Percentiles rank a stretch among this genome's conserved stretches.
Conservation (phyloP, 768 basidiomycete species). For the Phylloporus arenicola region DNA sequence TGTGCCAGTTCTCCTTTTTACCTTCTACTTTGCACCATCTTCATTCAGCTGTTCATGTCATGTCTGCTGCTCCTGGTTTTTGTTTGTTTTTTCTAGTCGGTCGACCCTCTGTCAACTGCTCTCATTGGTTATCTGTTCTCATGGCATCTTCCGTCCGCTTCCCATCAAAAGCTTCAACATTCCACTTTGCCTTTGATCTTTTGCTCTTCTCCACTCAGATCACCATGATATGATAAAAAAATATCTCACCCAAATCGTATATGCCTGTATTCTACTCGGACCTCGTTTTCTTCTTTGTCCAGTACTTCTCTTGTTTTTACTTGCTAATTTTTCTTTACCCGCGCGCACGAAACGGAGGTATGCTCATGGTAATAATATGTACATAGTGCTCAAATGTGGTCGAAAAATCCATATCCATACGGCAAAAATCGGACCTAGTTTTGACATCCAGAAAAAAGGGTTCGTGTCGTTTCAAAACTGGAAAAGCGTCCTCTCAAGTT, state of each 20-base stretch:
- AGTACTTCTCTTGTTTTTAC: neutral
- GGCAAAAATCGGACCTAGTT: neutral
- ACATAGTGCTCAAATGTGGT: conserved; percentile 12
- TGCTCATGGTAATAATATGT: conserved; percentile 19
- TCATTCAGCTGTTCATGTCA: conserved; percentile 18
- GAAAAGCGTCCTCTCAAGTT: conserved; percentile 3
- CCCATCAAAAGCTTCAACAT: neutral
- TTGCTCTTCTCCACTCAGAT: neutral
- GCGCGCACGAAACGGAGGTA: conserved; percentile 21
- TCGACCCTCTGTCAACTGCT: conserved; percentile 12
- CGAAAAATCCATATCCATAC: neutral
- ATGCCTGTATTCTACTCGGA: conserved; percentile 30
- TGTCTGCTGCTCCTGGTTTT: conserved; percentile 19
- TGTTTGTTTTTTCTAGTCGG: conserved; percentile 2
- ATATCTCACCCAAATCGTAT: conserved; percentile 17
- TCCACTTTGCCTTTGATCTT: conserved; percentile 5
- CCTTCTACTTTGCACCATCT: conserved; percentile 2
- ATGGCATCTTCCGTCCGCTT: neutral
- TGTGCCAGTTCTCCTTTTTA: conserved; percentile 2
- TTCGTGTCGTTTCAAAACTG: neutral
- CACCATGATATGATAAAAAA: conserved; percentile 22
- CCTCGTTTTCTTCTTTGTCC: neutral
- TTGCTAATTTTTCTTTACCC: neutral
- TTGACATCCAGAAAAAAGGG: neutral
- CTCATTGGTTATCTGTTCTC: conserved; percentile 7